Base-by-base conservation (phyloP, 768 basidiomycete species). In the Dioszegia aurantiaca region DNA sequence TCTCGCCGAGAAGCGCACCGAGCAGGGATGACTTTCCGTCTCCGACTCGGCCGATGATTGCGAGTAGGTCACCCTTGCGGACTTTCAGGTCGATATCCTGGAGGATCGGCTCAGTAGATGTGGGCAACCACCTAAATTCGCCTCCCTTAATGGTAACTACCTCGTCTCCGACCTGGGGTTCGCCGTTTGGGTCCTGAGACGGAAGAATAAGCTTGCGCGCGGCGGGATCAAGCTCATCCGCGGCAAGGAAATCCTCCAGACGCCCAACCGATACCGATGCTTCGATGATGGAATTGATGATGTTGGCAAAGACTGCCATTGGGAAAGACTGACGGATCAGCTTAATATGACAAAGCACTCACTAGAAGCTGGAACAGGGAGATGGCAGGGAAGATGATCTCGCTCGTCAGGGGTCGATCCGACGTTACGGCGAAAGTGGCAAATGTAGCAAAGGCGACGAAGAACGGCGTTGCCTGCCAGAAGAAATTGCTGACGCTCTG, bases 301-400 rank as follows among this genome's bases (percentile, higher is more conserved):
- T 76, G 44, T 75, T 73, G n/a, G 72, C 67, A 56, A 78, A 76
- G 31, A 78, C 68, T 9, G 70, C 69, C 54, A 78, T 66, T 0
- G 75, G 73, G 67, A 77, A 75, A 26, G 54, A 49, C 40, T 40
- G 16, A 28, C 39, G 33, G 39, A 36, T 36, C 19, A 9, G 11
- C 6, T 39, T 23, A 23, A 10, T 19, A 11, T n/a, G n/a, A n/a
- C n/a, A n/a, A 2, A 6, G 23, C 23, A 51, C 49, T 51, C 23
- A 51, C 49, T 19, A 74, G 58, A 1, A 73, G 72, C 47, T 65
- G 62, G 65, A 74, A 77, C n/a, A 75, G 60, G 11, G 89, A 87
- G 61, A 98, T 91, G 0, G 89, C 86, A n/a, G 94, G 94, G 82
- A 98, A 98, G 62, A 97, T 93, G 49, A 90, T 79, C 61, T 95